Evolutionary conservation across 2,329 filamentous ascomycete genomes (phyloP).

Genomic region (Emmonsiellopsis sp.): DNA sequence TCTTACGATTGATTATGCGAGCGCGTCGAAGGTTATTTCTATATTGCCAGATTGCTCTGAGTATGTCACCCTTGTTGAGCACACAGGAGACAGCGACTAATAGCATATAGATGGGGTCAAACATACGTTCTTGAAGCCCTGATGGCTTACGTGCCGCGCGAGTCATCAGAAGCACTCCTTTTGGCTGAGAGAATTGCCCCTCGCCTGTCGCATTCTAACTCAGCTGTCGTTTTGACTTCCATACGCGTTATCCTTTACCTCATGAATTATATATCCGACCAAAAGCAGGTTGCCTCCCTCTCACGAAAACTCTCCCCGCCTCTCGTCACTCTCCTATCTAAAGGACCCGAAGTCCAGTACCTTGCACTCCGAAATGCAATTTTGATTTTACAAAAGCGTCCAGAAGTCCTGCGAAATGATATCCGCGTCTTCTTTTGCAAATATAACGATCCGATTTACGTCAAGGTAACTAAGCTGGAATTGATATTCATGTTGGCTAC

Average conservation of each 20-base stretch:
- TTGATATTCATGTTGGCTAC: constrained; percentile 98
- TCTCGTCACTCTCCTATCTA: constrained; percentile 85
- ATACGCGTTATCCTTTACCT: constrained; percentile 94
- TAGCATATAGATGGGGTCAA: constrained; percentile 71
- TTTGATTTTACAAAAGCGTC: constrained; percentile 82
- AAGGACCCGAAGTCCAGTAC: constrained; percentile 97
- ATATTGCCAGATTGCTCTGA: constrained; percentile 96
- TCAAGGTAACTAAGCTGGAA: constrained; percentile 97
- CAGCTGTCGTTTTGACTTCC: constrained; percentile 88
- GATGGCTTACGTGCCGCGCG: constrained; percentile 95
- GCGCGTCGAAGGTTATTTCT: constrained; percentile 95
- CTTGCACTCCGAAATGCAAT: constrained; percentile 87
- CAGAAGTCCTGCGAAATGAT: constrained; percentile 89
- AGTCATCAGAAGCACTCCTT: constrained; percentile 75
- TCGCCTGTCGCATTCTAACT: constrained; percentile 94
- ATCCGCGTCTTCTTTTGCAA: constrained; percentile 99
- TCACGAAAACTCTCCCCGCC: constrained; percentile 92
- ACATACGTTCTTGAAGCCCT: constrained; percentile 96
- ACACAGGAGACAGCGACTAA: background rate
- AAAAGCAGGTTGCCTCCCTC: constrained; percentile 75
- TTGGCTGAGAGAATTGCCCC: constrained; percentile 90
- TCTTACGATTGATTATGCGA: constrained; percentile 93
- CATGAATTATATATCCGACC: constrained; percentile 95
- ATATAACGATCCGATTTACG: constrained; percentile 98
- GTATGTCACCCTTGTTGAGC: constrained; percentile 44